Evolutionary conservation across 2,329 filamentous ascomycete genomes (phyloP), one percentile per base, ranked within the genome.

Genomic region (Epichloe coenophiala): DNA sequence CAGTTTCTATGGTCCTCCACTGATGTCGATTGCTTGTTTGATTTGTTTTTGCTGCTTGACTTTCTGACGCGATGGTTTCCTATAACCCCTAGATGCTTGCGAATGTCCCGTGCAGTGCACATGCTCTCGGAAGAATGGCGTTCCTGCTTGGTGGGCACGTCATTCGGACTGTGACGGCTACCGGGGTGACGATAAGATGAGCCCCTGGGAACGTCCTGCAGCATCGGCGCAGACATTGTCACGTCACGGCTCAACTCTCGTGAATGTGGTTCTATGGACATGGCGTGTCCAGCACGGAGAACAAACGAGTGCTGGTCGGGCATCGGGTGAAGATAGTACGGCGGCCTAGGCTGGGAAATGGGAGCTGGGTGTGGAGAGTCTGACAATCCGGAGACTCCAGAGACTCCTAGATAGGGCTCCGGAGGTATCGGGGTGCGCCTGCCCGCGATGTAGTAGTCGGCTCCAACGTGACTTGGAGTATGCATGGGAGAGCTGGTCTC

Each of bases 401-500:
- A 70, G 39, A 54, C 57, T 41, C 66, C 65, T 52, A 67, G 64
- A 48, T 68, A 70, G 5, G 62, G 64, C 43, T 64, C 61, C 3
- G 61, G 66, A 23, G 67, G 65, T 6, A 61, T 63, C 7, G 66
- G 70, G 33, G 65, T 68, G 42, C 62, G 64, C 39, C 65, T 64
- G 53, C 63, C 69, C 55, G 65, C 68, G 49, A 66, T 67, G 61
- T 73, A 68, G 47, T 65, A 68, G 19, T 69, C 66, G 5, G 58
- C 53, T 42, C 66, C 54, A 15, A 63, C 60, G 17, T 64, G 59
- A 13, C 65, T 58, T n/a, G 69, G 65, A 38, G 69, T 60, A 31
- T 66, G 57, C 65, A 76, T 70, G 6, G 73, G 71, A n/a, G 73
- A 73, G 21, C 67, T 67, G 19, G 68, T 62, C 49, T 73, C 70